Percentiles rank a stretch among this genome's conserved stretches.
These are phyloP conservation scores for Claviceps sorghi DNA, from an alignment of 2,329 filamentous ascomycete species.

Conservation along the genomic window DNA sequence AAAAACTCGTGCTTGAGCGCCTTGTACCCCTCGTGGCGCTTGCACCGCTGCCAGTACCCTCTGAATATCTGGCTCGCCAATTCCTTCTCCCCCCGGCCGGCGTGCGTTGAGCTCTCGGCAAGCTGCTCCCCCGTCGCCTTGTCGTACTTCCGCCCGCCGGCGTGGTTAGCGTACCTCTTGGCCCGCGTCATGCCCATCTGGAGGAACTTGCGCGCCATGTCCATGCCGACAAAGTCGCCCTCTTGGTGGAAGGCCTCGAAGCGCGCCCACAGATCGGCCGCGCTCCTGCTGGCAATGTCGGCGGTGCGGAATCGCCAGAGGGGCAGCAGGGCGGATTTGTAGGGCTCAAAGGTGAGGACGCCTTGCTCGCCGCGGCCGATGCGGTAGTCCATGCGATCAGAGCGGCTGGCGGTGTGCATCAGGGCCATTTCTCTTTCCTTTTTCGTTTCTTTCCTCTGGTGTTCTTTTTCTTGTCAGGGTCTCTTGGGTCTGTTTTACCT, in stretches of 20 bases:
- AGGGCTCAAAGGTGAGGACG: conserved; percentile 1
- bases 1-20: neutral
- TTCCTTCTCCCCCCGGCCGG: neutral
- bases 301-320: neutral
- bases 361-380: neutral
- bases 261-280: neutral
- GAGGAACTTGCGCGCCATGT: neutral
- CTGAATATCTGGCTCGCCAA: neutral
- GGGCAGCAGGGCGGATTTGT: neutral
- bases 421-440: neutral
- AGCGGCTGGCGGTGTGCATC: neutral
- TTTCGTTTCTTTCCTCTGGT: neutral
- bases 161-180: conserved; percentile 1
- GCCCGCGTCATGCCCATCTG: conserved; percentile 1
- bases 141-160: neutral
- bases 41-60: neutral
- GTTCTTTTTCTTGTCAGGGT: no score
- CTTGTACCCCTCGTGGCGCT: neutral
- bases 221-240: conserved; percentile 1
- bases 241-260: neutral
- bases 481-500: no score
- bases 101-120: neutral
- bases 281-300: neutral
- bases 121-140: neutral
- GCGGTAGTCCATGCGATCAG: neutral